Base-by-base conservation (phyloP, 1,139 yeast genomes). In the Candida sp. region DNA sequence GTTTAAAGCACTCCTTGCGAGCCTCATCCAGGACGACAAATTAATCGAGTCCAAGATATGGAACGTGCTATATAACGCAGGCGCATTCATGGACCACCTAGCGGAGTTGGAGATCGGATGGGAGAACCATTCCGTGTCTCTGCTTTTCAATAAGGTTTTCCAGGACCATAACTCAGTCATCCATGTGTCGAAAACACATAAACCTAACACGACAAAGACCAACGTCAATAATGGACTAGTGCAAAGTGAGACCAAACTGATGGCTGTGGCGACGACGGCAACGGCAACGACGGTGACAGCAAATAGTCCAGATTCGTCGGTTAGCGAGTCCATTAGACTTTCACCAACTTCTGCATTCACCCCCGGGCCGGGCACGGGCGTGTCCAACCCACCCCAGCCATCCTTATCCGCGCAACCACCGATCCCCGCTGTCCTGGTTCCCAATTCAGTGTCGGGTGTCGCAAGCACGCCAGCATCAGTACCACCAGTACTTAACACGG, bases 1-100 rank as follows among this genome's bases (percentile, higher is more conserved):
- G 28, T 58, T 58, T 34, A 66, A 62, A 47, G 60, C 60, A 2
- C 31, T 64, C 7, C 23, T 64, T 17, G 58, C 59, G 1, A 48
- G 49, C 11, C 37, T 62, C 9, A 39, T 58, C 11, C 45, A 31
- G 8, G 54, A 54, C 11, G 54, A 54, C 28, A 35, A 54, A 27
- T 40, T 25, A 6, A 6, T 51, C 4, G 56, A 58, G 44, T 23
- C 27, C 8, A 47, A 49, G 11, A n/a, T 59, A 11, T 17, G 42
- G 33, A 33, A 39, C 2, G 27, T 42, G n/a, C 45, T 59, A 38
- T 46, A 51, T 2, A 41, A 49, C 34, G 17, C 38, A 0, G 7
- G 25, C 5, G 48, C 46, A 17, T 4, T 43, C 7, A 51, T 54
- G 7, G 49, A 45, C 5, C 52, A 51, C 23, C 44, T 59, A 26